Base-by-base conservation (phyloP, 2,329 filamentous ascomycete genomes). In the Trichophyton verrucosum region DNA sequence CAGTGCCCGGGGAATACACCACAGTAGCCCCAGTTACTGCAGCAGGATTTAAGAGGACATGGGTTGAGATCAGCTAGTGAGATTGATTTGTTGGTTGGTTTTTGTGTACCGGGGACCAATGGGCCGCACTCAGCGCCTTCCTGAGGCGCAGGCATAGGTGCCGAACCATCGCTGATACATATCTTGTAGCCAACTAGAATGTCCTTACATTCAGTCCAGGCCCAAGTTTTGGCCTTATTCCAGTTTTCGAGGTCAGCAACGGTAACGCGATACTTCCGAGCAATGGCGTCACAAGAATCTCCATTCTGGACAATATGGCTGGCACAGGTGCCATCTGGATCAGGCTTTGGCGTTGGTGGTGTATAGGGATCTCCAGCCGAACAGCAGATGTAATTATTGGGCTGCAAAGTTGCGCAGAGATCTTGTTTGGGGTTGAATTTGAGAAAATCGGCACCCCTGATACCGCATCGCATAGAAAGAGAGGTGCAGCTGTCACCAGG, bases 51-150 rank as follows among this genome's bases (percentile, higher is more conserved):
- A 8, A 76, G 66, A 8, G 72, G 74, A 61, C 80, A 82, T 0
- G 73, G 76, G 62, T 81, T 82, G 4, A 81, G 66, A 7, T 68
- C 65, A 0, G 69, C 63, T 2, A 79, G 65, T 80, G 38, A 40
- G 11, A 40, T 80, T 0, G 72, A 63, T 11, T 75, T 74, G 55
- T 76, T 63, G 1, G 68, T 61, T 0, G 9, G 65, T 55, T 8
- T 64, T 57, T 40, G 38, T 0, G 77, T 78, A 0, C 76, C 75
- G 3, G 72, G 71, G 0, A 74, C 70, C 51, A 74, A 70, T 0
- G 80, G 80, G 0, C 80, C 80, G 65, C 80, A 81, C 0, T 73
- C 64, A 11, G 75, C 75, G 55, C 74, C 71, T 1, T 77, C 77
- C 66, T 79, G 71, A 0, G 76, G 76, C 6, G 72, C 68, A 1